Evolutionary conservation across 495 filamentous ascomycete genomes (phyloP), one percentile per base, ranked within the genome.

Genomic region (Bombardia bombarda): DNA sequence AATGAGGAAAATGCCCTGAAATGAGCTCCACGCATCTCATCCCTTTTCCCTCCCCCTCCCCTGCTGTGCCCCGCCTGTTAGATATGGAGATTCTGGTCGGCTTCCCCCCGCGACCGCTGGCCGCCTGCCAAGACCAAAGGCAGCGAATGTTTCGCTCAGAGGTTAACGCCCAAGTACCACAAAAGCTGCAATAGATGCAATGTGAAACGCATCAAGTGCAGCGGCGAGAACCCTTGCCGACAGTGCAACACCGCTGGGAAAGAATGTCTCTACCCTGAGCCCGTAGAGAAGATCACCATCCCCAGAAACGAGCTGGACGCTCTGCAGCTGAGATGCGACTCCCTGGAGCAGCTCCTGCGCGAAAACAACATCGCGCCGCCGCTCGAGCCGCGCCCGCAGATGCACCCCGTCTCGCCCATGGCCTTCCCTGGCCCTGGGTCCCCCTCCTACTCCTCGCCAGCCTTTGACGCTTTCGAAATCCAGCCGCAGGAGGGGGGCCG

Each of bases 181-280:
- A 17, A 41, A 44, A 69, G 66, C 16, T 70, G 66, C 54, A 68
- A 70, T 45, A 52, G 49, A 42, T 70, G 66, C 58, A 70, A 70
- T 50, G 51, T 68, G 18, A 57, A 60, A 13, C 63, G 65, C 38
- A 62, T 65, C 47, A 70, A 66, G 40, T 70, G 66, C 48, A 62
- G 53, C n/a, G 66, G 66, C 22, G 46, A 60, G 1, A 38, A 38
- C 20, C 66, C 66, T 1, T 70, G 66, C 45, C 23, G 36, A 7
- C 58, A 62, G 40, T 68, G 67, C 45, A 24, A 42, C 16, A 43
- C 18, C 28, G 20, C 52, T 8, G 39, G 49, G 36, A 52, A 63
- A 25, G 42, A 50, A 2, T 69, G 66, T 44, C 40, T 45, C 18
- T 69, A 68, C 42, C 65, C 66, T 6, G 39, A 40, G 33, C 35